Percentiles rank a stretch among this genome's conserved stretches.
Conservation (phyloP, 1,139 yeast genomes). For the Blastobotrys indianensis region DNA sequence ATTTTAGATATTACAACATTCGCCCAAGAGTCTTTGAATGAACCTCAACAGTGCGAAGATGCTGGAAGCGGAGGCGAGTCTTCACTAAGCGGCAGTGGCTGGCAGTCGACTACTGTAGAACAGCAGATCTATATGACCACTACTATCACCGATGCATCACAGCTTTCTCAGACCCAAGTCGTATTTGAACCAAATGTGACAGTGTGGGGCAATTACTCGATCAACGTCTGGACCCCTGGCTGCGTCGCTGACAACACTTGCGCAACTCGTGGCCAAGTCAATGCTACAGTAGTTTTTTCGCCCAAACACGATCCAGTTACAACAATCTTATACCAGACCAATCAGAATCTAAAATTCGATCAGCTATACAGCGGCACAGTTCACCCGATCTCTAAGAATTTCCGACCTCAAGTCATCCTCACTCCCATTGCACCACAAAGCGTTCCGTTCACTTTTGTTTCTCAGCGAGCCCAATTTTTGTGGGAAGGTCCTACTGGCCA, state of each 20-base stretch:
- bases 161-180: conserved; percentile 41
- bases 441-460: conserved; percentile 52
- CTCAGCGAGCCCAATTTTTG: conserved; percentile 59
- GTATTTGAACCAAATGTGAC: conserved; percentile 65
- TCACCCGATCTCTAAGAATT: conserved; percentile 41
- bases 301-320: conserved; percentile 37
- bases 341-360: conserved; percentile 75
- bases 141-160: conserved; percentile 32
- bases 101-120: conserved; percentile 23
- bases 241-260: conserved; percentile 70
- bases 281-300: conserved; percentile 57
- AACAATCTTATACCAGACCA: conserved; percentile 66
- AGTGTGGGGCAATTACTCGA: conserved; percentile 67
- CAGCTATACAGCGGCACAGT: conserved; percentile 65
- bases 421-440: conserved; percentile 35
- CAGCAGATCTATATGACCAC: conserved; percentile 35
- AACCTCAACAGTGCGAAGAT: conserved; percentile 41
- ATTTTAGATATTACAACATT: conserved; percentile 44
- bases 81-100: conserved; percentile 22
- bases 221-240: conserved; percentile 80
- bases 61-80: conserved; percentile 18
- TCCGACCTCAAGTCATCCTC: conserved; percentile 44
- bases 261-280: conserved; percentile 62
- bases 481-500: conserved; percentile 29
- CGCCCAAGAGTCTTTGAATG: conserved; percentile 71